phyloP scores from a whole-genome alignment of 371 early-diverging fungal genomes.

The Blastocladiella emersonii region DNA sequence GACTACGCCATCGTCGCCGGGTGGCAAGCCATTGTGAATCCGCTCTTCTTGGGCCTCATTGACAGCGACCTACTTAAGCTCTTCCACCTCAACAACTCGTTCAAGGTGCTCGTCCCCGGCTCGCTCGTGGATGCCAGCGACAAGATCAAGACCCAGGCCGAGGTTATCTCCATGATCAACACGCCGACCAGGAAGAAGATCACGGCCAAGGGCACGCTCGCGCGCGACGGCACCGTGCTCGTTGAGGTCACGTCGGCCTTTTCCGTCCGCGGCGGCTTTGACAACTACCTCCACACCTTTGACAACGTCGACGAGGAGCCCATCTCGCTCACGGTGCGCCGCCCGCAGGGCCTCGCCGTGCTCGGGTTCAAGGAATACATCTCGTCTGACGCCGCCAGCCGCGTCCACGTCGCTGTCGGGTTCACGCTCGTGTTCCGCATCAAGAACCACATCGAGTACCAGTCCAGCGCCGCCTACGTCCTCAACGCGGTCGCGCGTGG shows the following conservation, averaged over 20 bases:
- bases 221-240: conserved; percentile 44
- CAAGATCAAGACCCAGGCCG: conserved; percentile 57
- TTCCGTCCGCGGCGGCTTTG: conserved; percentile 81
- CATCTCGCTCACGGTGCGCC: conserved; percentile 54
- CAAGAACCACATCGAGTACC: conserved; percentile 61
- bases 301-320: conserved; percentile 70
- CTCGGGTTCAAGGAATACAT: conserved; percentile 84
- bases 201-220: conserved; percentile 64
- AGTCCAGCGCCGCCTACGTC: conserved; percentile 55
- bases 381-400: conserved; percentile 45
- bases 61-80: conserved; percentile 83
- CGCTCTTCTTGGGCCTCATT: conserved; percentile 84
- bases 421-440: conserved; percentile 70
- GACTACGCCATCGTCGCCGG: conserved; percentile 90
- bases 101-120: conserved; percentile 66
- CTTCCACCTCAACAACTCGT: conserved; percentile 87
- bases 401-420: conserved; percentile 50
- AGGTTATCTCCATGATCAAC: conserved; percentile 65
- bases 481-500: conserved; percentile 55
- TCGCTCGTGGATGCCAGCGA: conserved; percentile 74
- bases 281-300: conserved; percentile 70
- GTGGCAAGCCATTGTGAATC: conserved; percentile 85
- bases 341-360: conserved; percentile 72
- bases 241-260: conserved; percentile 70
- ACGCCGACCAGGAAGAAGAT: conserved; percentile 81